Evolutionary conservation across 352 stramenopile genomes (phyloP), one percentile per base, ranked within the genome.

Genomic region (Peronosclerospora sorghi): DNA sequence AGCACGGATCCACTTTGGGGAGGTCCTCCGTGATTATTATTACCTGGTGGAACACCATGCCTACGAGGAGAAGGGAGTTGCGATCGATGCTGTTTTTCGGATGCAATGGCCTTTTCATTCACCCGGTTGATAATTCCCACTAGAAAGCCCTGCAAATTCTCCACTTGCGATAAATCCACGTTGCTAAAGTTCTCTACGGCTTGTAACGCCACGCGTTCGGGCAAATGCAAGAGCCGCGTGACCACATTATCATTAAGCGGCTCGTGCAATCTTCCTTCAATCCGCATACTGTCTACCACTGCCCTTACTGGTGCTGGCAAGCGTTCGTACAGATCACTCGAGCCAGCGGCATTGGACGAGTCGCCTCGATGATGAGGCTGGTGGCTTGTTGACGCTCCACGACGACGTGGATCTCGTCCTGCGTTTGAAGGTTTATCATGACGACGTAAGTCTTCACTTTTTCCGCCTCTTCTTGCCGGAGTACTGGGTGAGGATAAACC

Each of bases 61-160:
- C 42, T 43, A 12, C 56, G 46, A 50, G 56, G 56, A 49, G 56
- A 65, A 12, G 45, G 24, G 19, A 41, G 21, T 24, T 68, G 56
- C 27, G 55, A 47, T 9, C 55, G 61, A 12, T 62, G 53, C 29
- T 61, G 58, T 5, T 68, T 62, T 29, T 73, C 61, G 1, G 66
- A 58, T 0, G 57, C 43, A 48, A 71, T 62, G 8, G 58, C 48
- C 41, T 78, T 79, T 35, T 88, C 78, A 17, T 86, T 72, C 8
- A 88, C 73, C 34, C 75, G 75, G 38, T 86, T 88, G 56, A 91
- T 86, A 41, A 91, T 91, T 19, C 78, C 78, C 4, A 88, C 71
- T 1, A 91, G 58, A 51, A 91, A 91, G 10, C 73, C 73, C 45
- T 88, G 68, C 18, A 88, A 40, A 48, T 87, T 87, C n/a, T 68